Conservation (phyloP, 2,329 filamentous ascomycete genomes). For the Paracamarosporium sp. region DNA sequence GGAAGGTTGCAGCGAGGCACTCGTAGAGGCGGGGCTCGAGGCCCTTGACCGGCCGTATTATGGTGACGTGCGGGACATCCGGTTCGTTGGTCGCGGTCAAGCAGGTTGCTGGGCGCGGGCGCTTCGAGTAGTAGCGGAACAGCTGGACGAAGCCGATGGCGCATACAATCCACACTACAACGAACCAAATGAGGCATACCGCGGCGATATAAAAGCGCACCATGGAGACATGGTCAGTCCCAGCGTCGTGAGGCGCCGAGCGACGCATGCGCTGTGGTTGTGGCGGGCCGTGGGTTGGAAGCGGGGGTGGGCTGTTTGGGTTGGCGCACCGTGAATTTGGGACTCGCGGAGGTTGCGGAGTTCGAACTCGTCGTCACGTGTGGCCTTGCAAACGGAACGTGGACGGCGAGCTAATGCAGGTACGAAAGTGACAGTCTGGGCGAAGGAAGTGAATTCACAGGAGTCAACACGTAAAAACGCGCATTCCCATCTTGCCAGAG, state of each 20-base stretch:
- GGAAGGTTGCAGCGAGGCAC: constrained; percentile 86
- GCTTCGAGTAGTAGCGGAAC: constrained; percentile 62
- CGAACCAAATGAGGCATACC: constrained; percentile 63
- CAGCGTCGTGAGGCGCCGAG: constrained; percentile 26
- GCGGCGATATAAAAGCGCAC: constrained; percentile 48
- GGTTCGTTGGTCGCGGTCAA: constrained; percentile 40
- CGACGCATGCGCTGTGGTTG: constrained; percentile 42
- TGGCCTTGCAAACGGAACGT: neutral
- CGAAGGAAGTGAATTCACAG: neutral
- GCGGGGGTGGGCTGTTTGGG: constrained; percentile 12
- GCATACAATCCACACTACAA: constrained; percentile 62
- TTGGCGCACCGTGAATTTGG: constrained; percentile 17
- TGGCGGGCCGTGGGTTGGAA: neutral
- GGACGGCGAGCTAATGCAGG: constrained; percentile 4
- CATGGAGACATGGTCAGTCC: constrained; percentile 40
- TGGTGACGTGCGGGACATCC: constrained; percentile 79
- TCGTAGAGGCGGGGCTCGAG: constrained; percentile 90
- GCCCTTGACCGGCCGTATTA: constrained; percentile 93
- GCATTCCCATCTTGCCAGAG: too few species aligned
- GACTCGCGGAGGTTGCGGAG: constrained; percentile 22
- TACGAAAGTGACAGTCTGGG: neutral
- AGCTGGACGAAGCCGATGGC: constrained; percentile 65
- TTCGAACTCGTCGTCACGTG: neutral
- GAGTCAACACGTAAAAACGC: neutral
- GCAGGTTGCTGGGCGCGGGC: constrained; percentile 52